These are phyloP conservation scores for Cucurbita maxima DNA, from an alignment of 306 rosid species.

Conservation along the genomic window DNA sequence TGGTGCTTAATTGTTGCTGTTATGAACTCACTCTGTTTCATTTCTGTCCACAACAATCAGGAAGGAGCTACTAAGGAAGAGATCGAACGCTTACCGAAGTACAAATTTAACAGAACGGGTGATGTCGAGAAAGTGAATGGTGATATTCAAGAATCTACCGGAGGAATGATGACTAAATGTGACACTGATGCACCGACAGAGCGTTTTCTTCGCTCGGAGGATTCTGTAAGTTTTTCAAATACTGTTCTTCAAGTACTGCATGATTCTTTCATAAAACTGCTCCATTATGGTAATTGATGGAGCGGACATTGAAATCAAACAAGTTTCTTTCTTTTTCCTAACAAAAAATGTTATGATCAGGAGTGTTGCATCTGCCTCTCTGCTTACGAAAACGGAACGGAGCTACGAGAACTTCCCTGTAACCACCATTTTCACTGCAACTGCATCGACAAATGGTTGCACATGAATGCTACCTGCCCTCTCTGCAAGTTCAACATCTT, in stretches of 20 bases:
- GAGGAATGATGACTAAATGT: conserved; percentile 50
- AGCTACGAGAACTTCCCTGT: conserved; percentile 74
- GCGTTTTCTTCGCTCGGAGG: conserved; percentile 37
- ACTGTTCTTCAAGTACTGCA: background rate
- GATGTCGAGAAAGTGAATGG: conserved; percentile 30
- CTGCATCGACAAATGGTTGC: conserved; percentile 89
- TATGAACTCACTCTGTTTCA: conserved; percentile 3
- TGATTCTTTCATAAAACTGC: too few relatives aligned
- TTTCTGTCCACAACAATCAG: conserved; percentile 27
- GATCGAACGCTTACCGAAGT: conserved; percentile 62
- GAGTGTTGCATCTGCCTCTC: conserved; percentile 81
- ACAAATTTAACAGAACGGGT: conserved; percentile 27
- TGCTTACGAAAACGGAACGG: conserved; percentile 45
- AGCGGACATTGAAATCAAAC: background rate
- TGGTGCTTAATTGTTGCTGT: background rate
- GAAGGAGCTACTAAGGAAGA: conserved; percentile 88
- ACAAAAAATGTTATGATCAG: conserved; percentile 23
- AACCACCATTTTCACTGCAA: conserved; percentile 66
- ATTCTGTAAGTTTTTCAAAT: conserved; percentile 42
- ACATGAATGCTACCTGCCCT: conserved; percentile 66
- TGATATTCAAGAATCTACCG: conserved; percentile 37
- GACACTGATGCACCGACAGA: conserved; percentile 29
- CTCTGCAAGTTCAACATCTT: conserved; percentile 78
- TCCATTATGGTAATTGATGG: too few relatives aligned
- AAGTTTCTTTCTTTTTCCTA: background rate